Evolutionary conservation across 176 grass and related monocot species (phyloP), one percentile per base, ranked within the genome.

Genomic region (Aegilops speltoides): DNA sequence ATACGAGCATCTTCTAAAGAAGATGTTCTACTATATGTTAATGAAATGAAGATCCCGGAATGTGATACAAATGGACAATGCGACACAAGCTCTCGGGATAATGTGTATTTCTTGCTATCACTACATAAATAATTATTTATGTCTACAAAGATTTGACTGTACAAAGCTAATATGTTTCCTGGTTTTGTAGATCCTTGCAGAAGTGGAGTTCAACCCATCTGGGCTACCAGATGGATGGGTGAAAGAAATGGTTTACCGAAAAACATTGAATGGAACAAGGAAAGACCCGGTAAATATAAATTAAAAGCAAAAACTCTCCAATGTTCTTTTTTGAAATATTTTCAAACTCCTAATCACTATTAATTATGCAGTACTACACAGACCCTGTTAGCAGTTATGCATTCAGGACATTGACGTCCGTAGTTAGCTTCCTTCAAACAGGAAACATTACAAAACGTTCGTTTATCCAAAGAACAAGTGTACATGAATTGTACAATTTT

Each of bases 401-500:
- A 66, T 92, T 92, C 3, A 86, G 83, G 20, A 88, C 86, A 0
- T 23, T 22, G 29, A 92, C 26, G 68, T 76, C 83, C 68, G 83
- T 76, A 65, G 6, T 64, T n/a, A 26, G 31, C 78, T 92, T 48
- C 48, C 16, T 88, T 66, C 78, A 86, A 62, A 83, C 83, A 12
- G 86, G 90, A 73, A 25, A 86, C 25, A 22, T 74, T 43, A 67
- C 86, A 12, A 86, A n/a, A 54, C 64, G n/a, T 70, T 52, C 83
- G 3, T 79, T 78, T 86, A 82, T 80, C 78, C 90, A 80, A 57
- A 75, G 22, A 24, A 82, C 59, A 67, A 85, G 78, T 88, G 73
- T 88, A 26, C 63, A 88, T 83, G 86, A 88, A 13, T 13, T 85
- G 15, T 91, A 91, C 79, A 77, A 83, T 60, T 85, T 91, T 71